Evolutionary conservation across 148 eudicot genomes (phyloP).

Genomic region (Rhododendron ferrugineum): DNA sequence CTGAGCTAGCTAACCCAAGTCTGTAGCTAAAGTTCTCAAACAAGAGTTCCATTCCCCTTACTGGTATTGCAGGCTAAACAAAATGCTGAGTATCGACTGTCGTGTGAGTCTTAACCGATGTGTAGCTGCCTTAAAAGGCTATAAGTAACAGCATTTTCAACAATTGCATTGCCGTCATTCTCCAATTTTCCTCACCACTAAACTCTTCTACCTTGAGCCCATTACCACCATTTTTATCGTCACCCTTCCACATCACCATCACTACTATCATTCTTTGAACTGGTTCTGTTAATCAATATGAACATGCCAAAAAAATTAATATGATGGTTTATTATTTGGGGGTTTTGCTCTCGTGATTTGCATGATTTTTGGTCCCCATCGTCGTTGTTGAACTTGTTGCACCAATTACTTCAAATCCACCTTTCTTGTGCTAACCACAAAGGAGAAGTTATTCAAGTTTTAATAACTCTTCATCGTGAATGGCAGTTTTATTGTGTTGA

Average conservation of each 20-base stretch:
- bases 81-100: too few species aligned
- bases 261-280: too few species aligned
- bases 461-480: too few species aligned
- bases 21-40: background rate
- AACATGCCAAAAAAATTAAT: background rate
- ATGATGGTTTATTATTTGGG: background rate
- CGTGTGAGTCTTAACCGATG: too few species aligned
- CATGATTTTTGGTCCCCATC: background rate
- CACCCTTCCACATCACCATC: background rate
- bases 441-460: background rate
- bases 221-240: background rate
- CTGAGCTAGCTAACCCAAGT: background rate
- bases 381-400: background rate
- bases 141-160: background rate
- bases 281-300: background rate
- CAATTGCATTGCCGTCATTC: background rate
- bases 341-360: background rate
- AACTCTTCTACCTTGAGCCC: background rate
- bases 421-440: background rate
- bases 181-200: background rate
- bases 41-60: background rate
- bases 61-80: background rate
- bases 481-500: too few species aligned
- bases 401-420: background rate
- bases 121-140: too few species aligned